These are phyloP conservation scores for Fusarium pseudonygamai DNA, from an alignment of 2,329 filamentous ascomycete species.

Conservation along the genomic window DNA sequence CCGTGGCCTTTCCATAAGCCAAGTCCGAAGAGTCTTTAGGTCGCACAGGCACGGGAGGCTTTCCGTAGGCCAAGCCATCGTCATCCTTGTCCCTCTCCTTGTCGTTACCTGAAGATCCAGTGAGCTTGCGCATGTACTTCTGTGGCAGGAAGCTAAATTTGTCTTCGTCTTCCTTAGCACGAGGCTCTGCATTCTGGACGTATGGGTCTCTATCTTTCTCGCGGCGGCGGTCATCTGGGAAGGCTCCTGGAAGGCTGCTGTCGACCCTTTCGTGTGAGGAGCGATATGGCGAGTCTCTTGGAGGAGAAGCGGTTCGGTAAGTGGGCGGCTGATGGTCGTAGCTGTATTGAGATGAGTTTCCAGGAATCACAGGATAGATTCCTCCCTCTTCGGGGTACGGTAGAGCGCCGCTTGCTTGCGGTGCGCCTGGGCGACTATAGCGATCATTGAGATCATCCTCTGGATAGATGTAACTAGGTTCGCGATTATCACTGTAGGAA, in stretches of 20 bases:
- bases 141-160: constrained; percentile 57
- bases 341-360: constrained; percentile 50
- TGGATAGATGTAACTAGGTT: constrained; percentile 54
- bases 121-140: constrained; percentile 56
- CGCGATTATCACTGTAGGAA: constrained; percentile 52
- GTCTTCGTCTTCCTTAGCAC: constrained; percentile 45
- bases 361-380: constrained; percentile 51
- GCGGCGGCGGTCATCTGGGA: constrained; percentile 47
- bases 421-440: constrained; percentile 47
- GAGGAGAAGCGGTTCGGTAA: constrained; percentile 50
- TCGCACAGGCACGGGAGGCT: constrained; percentile 40
- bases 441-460: constrained; percentile 55
- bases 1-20: constrained; percentile 39
- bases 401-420: constrained; percentile 46
- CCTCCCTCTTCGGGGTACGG: constrained; percentile 53
- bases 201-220: constrained; percentile 41
- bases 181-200: constrained; percentile 17
- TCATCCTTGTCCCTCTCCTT: constrained; percentile 54
- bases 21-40: constrained; percentile 35
- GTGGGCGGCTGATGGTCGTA: constrained; percentile 50
- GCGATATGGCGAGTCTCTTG: constrained; percentile 49
- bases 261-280: constrained; percentile 50
- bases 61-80: constrained; percentile 63
- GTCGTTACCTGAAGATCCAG: constrained; percentile 42
- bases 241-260: constrained; percentile 46